Percentiles rank a stretch among this genome's conserved stretches.
phyloP scores from a whole-genome alignment of 2,329 filamentous ascomycete genomes.

The Zopfia rhizophila region DNA sequence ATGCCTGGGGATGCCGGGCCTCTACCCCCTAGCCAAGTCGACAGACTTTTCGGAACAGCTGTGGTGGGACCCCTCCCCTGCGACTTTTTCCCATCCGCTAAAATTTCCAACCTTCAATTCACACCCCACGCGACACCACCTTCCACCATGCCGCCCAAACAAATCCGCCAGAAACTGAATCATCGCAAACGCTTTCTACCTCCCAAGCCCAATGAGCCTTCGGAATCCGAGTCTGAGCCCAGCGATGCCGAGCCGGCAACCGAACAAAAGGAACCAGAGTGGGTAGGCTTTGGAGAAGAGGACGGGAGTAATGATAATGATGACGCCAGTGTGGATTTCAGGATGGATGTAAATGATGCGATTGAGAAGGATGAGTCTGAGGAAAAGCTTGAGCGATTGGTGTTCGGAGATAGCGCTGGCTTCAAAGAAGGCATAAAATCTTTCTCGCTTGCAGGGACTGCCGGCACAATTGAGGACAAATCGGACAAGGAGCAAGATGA shows the following conservation, averaged over 20 bases:
- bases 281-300: constrained; percentile 35
- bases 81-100: too few species aligned
- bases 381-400: constrained; percentile 84
- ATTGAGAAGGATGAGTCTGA: constrained; percentile 82
- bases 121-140: too few species aligned
- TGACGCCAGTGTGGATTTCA: constrained; percentile 32
- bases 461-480: constrained; percentile 34
- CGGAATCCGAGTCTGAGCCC: constrained; percentile 31
- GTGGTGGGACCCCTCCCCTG: too few species aligned
- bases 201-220: constrained; percentile 19
- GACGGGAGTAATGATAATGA: constrained; percentile 29
- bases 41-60: too few species aligned
- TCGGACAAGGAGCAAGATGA: constrained; percentile 60
- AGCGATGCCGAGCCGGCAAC: constrained; percentile 36
- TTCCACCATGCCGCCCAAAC: constrained; percentile 41
- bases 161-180: constrained; percentile 30
- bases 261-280: constrained; percentile 29
- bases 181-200: constrained; percentile 34
- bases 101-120: too few species aligned
- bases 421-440: constrained; percentile 80
- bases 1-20: too few species aligned
- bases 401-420: constrained; percentile 86
- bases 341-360: constrained; percentile 32
- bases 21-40: too few species aligned
- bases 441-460: constrained; percentile 58